A percentile compares a stretch with the other conserved stretches of the same genome.
Conservation (phyloP, 352 stramenopile species). For the Phytophthora palmivora region DNA sequence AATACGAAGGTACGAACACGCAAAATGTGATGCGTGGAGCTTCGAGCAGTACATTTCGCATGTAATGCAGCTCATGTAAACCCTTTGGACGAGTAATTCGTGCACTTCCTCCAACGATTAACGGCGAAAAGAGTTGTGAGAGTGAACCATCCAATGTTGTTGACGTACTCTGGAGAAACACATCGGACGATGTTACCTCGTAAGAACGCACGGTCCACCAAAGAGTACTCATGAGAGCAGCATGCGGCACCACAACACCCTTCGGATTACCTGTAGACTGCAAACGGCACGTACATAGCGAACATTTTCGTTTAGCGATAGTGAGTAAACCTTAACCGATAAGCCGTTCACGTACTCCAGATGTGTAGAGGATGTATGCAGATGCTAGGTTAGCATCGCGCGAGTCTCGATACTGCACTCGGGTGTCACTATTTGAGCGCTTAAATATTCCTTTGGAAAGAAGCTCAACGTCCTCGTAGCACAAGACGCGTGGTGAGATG, state of each 20-base stretch:
- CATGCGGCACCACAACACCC: conserved; percentile 70
- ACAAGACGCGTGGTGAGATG: conserved; percentile 25
- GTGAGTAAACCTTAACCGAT: not conserved
- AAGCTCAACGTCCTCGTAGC: conserved; percentile 42
- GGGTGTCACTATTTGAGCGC: not conserved
- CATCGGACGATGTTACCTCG: conserved; percentile 47
- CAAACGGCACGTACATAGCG: not conserved
- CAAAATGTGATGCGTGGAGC: conserved; percentile 48
- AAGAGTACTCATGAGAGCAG: conserved; percentile 63
- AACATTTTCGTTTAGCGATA: not conserved
- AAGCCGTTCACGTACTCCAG: conserved; percentile 41
- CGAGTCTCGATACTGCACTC: not conserved
- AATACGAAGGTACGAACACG: conserved; percentile 68
- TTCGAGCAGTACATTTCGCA: conserved; percentile 22
- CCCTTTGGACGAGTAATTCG: conserved; percentile 55
- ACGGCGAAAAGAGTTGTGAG: conserved; percentile 64
- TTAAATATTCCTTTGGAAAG: conserved; percentile 1
- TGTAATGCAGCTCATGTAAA: conserved; percentile 61
- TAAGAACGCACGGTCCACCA: conserved; percentile 71
- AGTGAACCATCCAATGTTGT: conserved; percentile 65
- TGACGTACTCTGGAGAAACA: conserved; percentile 73
- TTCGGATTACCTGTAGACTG: conserved; percentile 73
- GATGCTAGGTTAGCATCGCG: conserved; percentile 18
- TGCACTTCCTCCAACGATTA: conserved; percentile 46
- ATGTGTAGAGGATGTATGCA: conserved; percentile 81